Percentiles rank a stretch among this genome's conserved stretches.
phyloP scores from a whole-genome alignment of 2,329 filamentous ascomycete genomes.

The Fusarium coffeatum region DNA sequence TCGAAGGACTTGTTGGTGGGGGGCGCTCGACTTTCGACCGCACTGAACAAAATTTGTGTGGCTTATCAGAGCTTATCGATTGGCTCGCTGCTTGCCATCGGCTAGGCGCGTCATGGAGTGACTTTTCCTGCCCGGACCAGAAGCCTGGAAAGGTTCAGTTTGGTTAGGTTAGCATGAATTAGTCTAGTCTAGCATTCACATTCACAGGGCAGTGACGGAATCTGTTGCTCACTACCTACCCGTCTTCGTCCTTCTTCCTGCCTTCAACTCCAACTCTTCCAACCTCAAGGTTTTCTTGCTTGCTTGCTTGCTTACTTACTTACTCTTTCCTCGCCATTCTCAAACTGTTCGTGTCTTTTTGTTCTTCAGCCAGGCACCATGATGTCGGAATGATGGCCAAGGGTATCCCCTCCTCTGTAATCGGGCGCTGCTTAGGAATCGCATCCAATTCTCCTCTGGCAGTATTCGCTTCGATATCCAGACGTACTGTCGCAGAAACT shows the following conservation, averaged over 20 bases:
- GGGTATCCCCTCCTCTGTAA: slow-evolving; percentile 52
- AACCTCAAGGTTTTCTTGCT: slow-evolving; percentile 1
- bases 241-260: slow-evolving; percentile 20
- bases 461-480: slow-evolving; percentile 38
- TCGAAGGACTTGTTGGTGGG: slow-evolving; percentile 41
- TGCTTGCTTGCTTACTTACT: background rate
- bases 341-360: slow-evolving; percentile 36
- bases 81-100: slow-evolving; percentile 41
- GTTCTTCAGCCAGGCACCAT: slow-evolving; percentile 51
- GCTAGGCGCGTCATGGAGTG: slow-evolving; percentile 54
- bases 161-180: slow-evolving; percentile 25
- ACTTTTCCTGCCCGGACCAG: slow-evolving; percentile 43
- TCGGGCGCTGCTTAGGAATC: slow-evolving; percentile 52
- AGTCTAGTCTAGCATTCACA: too few relatives aligned
- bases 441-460: slow-evolving; percentile 40
- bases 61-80: slow-evolving; percentile 57
- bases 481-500: slow-evolving; percentile 28
- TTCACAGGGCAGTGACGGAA: slow-evolving; percentile 28
- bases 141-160: slow-evolving; percentile 27
- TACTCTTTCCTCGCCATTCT: slow-evolving; percentile 6
- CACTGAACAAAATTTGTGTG: slow-evolving; percentile 54
- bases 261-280: slow-evolving; percentile 10
- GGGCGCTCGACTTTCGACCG: slow-evolving; percentile 38
- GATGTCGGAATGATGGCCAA: slow-evolving; percentile 57
- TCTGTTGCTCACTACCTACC: slow-evolving; percentile 34